phyloP scores from a whole-genome alignment of 306 rosid species.

The Abrus pulchellus region DNA sequence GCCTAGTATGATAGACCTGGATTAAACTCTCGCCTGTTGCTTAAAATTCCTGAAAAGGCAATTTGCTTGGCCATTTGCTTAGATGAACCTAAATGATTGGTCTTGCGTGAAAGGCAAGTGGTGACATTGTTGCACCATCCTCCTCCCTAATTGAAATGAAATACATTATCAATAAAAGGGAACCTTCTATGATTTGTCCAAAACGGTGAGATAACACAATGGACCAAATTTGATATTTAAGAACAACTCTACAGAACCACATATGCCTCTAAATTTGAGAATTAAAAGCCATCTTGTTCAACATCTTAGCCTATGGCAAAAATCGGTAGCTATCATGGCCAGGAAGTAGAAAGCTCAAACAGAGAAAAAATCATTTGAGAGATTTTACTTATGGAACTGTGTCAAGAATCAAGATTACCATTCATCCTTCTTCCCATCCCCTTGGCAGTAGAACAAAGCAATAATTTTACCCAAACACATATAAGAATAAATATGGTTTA shows the following conservation, averaged over 20 bases:
- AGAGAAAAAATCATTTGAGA: too few species aligned
- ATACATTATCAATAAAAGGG: slow-evolving; percentile 7
- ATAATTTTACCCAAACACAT: neutral
- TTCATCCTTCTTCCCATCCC: too few species aligned
- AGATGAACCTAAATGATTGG: slow-evolving; percentile 83
- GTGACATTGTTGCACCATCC: slow-evolving; percentile 98
- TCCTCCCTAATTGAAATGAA: slow-evolving; percentile 76
- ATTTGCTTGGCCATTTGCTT: slow-evolving; percentile 68
- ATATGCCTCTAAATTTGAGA: too few species aligned
- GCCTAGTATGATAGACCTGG: slow-evolving; percentile 67
- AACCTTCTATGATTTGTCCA: slow-evolving; percentile 8
- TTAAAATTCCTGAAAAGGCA: slow-evolving; percentile 83
- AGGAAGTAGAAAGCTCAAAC: too few species aligned
- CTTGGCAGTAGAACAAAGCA: slow-evolving; percentile 3
- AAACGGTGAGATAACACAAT: neutral
- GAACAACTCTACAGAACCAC: neutral
- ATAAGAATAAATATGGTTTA: neutral
- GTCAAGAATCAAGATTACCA: too few species aligned
- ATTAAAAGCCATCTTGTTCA: too few species aligned
- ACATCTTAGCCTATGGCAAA: too few species aligned
- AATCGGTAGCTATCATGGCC: too few species aligned
- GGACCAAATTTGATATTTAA: slow-evolving; percentile 19
- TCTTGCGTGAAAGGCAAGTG: slow-evolving; percentile 82
- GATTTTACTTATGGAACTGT: too few species aligned
- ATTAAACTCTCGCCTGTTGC: slow-evolving; percentile 60